These are phyloP conservation scores for Purpureocillium lavendulum DNA, from an alignment of 2,329 filamentous ascomycete species.

Conservation along the genomic window DNA sequence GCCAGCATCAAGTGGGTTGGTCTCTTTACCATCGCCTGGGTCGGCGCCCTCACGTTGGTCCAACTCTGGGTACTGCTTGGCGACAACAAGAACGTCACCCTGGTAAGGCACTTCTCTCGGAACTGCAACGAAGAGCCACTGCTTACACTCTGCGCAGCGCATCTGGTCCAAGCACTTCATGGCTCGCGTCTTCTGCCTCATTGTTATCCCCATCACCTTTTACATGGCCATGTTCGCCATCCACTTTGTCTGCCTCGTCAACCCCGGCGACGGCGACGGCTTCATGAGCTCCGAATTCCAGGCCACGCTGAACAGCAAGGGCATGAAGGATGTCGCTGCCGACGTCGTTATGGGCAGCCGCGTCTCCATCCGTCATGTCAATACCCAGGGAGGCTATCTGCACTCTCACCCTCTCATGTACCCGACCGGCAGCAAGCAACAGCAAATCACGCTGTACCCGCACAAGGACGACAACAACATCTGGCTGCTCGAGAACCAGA, in stretches of 20 bases:
- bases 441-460: slow-evolving; percentile 95
- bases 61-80: slow-evolving; percentile 95
- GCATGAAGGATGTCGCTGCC: slow-evolving; percentile 89
- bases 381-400: slow-evolving; percentile 95
- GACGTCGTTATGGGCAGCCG: slow-evolving; percentile 87
- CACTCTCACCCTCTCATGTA: slow-evolving; percentile 98
- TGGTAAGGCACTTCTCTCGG: slow-evolving; percentile 40
- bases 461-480: slow-evolving; percentile 99
- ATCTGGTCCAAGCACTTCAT: slow-evolving; percentile 91
- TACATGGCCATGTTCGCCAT: slow-evolving; percentile 97
- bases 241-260: slow-evolving; percentile 86
- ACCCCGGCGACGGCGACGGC: slow-evolving; percentile 93
- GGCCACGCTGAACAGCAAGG: slow-evolving; percentile 91
- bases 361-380: slow-evolving; percentile 82
- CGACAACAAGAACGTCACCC: slow-evolving; percentile 76
- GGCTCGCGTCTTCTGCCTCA: slow-evolving; percentile 82
- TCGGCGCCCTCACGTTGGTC: slow-evolving; percentile 79
- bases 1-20: slow-evolving; percentile 98
- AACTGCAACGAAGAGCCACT: background rate
- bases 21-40: slow-evolving; percentile 97
- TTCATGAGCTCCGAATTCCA: slow-evolving; percentile 99
- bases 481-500: slow-evolving; percentile 92
- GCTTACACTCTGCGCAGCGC: slow-evolving; percentile 37
- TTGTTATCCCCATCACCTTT: slow-evolving; percentile 79
- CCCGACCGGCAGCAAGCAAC: slow-evolving; percentile 92